Conservation (phyloP, 2,329 filamentous ascomycete genomes). For the Xylariaceae sp. region DNA sequence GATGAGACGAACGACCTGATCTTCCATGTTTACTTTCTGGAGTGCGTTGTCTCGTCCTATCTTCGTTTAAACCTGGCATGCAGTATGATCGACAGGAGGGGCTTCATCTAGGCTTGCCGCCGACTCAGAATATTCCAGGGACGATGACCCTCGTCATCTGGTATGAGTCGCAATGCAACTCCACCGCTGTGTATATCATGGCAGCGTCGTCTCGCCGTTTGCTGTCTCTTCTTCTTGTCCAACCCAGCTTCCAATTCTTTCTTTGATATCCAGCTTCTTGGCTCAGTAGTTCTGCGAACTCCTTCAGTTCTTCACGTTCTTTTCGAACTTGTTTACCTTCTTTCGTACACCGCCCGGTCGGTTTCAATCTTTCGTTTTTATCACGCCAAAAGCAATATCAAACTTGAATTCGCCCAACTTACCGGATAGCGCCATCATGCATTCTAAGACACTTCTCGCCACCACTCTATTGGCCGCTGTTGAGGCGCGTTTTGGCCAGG, state of each 20-base stretch:
- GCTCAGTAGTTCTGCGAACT: constrained; percentile 38
- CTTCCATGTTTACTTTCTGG: constrained; percentile 9
- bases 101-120: constrained; percentile 19
- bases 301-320: constrained; percentile 32
- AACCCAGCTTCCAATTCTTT: constrained; percentile 28
- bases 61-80: background rate
- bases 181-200: constrained; percentile 21
- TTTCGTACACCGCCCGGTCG: constrained; percentile 30
- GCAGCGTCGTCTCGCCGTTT: constrained; percentile 11
- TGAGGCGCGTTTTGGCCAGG: constrained; percentile 61
- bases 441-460: constrained; percentile 40
- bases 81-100: constrained; percentile 28
- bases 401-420: too few species aligned
- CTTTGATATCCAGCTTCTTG: constrained; percentile 28
- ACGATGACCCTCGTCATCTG: constrained; percentile 10
- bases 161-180: background rate
- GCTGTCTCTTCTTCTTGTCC: constrained; percentile 12
- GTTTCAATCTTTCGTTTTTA: constrained; percentile 16
- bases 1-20: constrained; percentile 18
- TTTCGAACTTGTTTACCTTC: constrained; percentile 25
- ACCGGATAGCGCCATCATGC: constrained; percentile 36
- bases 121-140: constrained; percentile 4
- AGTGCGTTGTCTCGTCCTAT: constrained; percentile 7
- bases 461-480: constrained; percentile 42
- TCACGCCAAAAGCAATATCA: too few species aligned